A percentile compares a stretch with the other conserved stretches of the same genome.
Conservation (phyloP, 2,329 filamentous ascomycete species). For the Calonectria pseudoreteaudii region DNA sequence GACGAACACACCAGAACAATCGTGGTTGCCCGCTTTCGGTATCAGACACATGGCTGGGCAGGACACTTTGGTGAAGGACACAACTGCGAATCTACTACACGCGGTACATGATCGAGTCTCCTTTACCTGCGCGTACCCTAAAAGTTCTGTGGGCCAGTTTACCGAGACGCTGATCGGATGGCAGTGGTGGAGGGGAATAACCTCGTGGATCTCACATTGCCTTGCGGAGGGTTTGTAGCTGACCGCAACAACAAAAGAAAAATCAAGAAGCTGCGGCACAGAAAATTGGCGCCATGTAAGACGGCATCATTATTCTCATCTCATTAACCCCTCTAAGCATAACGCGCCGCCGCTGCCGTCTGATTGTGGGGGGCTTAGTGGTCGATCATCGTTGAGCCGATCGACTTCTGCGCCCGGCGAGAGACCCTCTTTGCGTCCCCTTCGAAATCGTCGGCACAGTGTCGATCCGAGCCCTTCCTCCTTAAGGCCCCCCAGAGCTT, state of each 20-base stretch:
- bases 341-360: background rate
- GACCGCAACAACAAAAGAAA: too few relatives aligned
- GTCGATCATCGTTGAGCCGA: background rate
- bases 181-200: background rate
- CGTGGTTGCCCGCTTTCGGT: too few relatives aligned
- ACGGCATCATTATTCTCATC: background rate
- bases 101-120: background rate
- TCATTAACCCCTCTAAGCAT: background rate
- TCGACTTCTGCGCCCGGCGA: background rate
- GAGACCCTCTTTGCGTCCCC: too few relatives aligned
- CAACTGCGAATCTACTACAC: background rate
- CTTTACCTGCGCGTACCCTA: background rate
- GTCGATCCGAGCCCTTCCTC: background rate
- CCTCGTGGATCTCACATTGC: background rate
- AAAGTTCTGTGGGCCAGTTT: background rate
- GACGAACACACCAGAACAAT: background rate
- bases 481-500: too few relatives aligned
- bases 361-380: background rate
- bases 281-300: background rate
- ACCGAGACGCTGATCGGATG: background rate
- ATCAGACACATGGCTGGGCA: background rate
- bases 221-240: too few relatives aligned
- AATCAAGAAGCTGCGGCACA: background rate
- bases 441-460: background rate
- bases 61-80: background rate